Evolutionary conservation across 2,329 filamentous ascomycete genomes (phyloP), one percentile per base, ranked within the genome.

Genomic region (Pseudogymnoascus sp.): DNA sequence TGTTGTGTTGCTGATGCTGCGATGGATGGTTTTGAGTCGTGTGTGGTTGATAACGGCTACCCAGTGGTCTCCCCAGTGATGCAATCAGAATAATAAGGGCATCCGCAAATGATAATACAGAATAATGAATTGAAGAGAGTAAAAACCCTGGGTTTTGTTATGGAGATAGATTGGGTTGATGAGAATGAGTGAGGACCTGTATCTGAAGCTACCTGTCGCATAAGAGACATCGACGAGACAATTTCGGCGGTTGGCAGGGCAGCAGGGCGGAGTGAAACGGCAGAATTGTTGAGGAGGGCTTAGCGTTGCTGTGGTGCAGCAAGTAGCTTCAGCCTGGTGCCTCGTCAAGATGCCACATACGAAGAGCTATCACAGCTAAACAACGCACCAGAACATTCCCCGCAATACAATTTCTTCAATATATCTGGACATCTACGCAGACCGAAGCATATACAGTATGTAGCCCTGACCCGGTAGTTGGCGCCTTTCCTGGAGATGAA

Each of bases 61-160:
- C 16, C 40, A 6, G 19, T 43, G 19, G 19, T 43, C 40, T 22
- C 40, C 40, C 40, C 40, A 12, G 40, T 22, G 40, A 41, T 43
- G 10, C 5, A 12, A 43, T 43, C 40, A 43, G 19, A 43, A 22
- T 43, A 43, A 43, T 43, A 43, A 22, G 40, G 40, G 4, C 40
- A 43, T 43, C 40, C 16, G 19, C 40, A 43, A 43, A 22, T 43
- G 40, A 43, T 43, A 59, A 73, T 72, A 74, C 71, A 73, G 70
- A 65, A 65, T 62, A 63, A 65, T 59, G 69, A 72, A 70, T 63
- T 68, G 69, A 71, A 71, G 64, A 65, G 67, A 65, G 63, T 43
- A 46, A 62, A 61, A 12, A 43, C 40, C 22, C 40, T 22, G 40
- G 12, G 40, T 22, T 43, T 16, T 43, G 40, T 43, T 16, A 43